These are phyloP conservation scores for Sphaerulina vaccinii DNA, from an alignment of 2,329 filamentous ascomycete genomes.

Conservation along the genomic window DNA sequence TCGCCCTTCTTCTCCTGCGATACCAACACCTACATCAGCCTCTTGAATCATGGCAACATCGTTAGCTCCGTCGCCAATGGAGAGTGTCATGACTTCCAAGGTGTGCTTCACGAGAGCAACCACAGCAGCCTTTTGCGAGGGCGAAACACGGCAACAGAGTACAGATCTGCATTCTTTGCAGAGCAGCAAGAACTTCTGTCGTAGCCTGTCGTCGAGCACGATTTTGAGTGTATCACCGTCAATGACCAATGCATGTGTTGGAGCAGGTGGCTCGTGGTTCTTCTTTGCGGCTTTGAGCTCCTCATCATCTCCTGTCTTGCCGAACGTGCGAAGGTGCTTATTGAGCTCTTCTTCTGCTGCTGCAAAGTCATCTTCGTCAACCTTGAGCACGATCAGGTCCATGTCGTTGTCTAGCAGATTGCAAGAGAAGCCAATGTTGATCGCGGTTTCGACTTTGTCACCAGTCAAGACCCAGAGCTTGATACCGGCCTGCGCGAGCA, in stretches of 20 bases:
- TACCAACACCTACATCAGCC: constrained; percentile 93
- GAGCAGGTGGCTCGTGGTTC: constrained; percentile 80
- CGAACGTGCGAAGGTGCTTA: constrained; percentile 68
- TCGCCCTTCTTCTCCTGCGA: constrained; percentile 86
- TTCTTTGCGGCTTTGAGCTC: constrained; percentile 76
- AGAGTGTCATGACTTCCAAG: constrained; percentile 92
- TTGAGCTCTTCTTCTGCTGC: constrained; percentile 71
- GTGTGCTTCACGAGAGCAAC: constrained; percentile 94
- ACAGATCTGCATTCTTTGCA: constrained; percentile 98
- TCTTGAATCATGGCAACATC: constrained; percentile 98
- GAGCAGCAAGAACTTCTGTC: constrained; percentile 88
- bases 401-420: constrained; percentile 96
- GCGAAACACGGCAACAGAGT: constrained; percentile 94
- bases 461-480: constrained; percentile 98
- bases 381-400: constrained; percentile 89
- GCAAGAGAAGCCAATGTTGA: constrained; percentile 99
- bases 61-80: constrained; percentile 90
- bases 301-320: constrained; percentile 78
- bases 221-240: constrained; percentile 91
- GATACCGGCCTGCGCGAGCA: constrained; percentile 90
- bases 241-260: constrained; percentile 90
- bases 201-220: constrained; percentile 76
- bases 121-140: constrained; percentile 95
- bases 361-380: constrained; percentile 69
- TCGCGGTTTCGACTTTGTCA: constrained; percentile 98